Percentiles rank a stretch among this genome's conserved stretches.
These are phyloP conservation scores for Fusarium praegraminearum DNA, from an alignment of 2,329 filamentous ascomycete genomes.

Conservation along the genomic window DNA sequence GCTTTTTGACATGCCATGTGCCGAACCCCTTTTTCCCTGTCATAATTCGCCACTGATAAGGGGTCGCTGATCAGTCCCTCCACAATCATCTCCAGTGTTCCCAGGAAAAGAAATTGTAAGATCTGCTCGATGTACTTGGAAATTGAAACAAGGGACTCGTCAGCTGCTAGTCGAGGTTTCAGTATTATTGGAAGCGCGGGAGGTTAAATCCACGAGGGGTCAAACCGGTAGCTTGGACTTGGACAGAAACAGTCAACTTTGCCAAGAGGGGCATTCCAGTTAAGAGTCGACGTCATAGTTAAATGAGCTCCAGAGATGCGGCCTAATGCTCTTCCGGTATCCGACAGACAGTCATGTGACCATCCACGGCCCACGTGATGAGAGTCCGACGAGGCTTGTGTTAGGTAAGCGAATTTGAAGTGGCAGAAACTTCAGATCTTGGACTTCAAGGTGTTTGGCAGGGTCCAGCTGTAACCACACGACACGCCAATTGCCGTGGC, in stretches of 20 bases:
- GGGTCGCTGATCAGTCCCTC: slow-evolving; percentile 26
- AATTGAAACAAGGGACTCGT: slow-evolving; percentile 47
- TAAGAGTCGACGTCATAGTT: slow-evolving; percentile 41
- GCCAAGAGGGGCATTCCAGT: slow-evolving; percentile 37
- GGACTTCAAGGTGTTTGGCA: slow-evolving; percentile 34
- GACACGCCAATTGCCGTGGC: slow-evolving; percentile 44
- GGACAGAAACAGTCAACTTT: not conserved
- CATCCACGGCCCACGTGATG: no score
- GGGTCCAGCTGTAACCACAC: slow-evolving; percentile 33
- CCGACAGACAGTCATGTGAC: slow-evolving; percentile 27
- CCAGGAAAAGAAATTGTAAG: slow-evolving; percentile 32
- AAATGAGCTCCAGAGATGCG: slow-evolving; percentile 4
- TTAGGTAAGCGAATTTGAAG: slow-evolving; percentile 37
- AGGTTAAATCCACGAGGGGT: slow-evolving; percentile 39
- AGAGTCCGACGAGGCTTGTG: not conserved
- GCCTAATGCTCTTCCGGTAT: not conserved
- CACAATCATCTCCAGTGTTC: slow-evolving; percentile 21
- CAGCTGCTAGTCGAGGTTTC: slow-evolving; percentile 34
- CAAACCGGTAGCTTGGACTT: not conserved
- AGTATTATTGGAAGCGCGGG: slow-evolving; percentile 21
- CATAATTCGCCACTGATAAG: slow-evolving; percentile 43
- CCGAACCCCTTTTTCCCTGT: slow-evolving; percentile 34
- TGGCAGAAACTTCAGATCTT: slow-evolving; percentile 47
- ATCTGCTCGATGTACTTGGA: slow-evolving; percentile 31
- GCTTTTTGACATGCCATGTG: slow-evolving; percentile 24